A percentile compares a stretch with the other conserved stretches of the same genome.
phyloP scores from a whole-genome alignment of 495 filamentous ascomycete species.

The Daldinia bambusicola region DNA sequence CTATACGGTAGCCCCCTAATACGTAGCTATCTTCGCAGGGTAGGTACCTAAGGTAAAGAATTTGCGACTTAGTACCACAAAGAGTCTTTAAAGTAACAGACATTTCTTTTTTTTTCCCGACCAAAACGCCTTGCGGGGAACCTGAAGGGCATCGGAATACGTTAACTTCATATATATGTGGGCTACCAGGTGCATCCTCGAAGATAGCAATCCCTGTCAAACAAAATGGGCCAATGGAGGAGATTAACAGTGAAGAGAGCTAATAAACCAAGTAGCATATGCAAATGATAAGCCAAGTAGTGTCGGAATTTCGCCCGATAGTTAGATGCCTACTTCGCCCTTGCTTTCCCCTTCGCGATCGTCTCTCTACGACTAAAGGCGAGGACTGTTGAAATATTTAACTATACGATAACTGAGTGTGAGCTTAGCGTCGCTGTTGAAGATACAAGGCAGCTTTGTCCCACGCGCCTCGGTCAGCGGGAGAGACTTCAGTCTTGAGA shows the following conservation, averaged over 20 bases:
- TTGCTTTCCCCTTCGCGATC: background rate
- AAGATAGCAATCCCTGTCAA: conserved; percentile 10
- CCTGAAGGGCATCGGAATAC: conserved; percentile 14
- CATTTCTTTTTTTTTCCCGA: conserved; percentile 23
- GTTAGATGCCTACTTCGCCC: background rate
- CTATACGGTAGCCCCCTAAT: background rate
- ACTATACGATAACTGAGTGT: background rate
- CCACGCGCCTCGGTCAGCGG: conserved; percentile 68
- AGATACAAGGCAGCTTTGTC: conserved; percentile 74
- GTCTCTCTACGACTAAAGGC: background rate
- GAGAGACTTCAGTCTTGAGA: conserved; percentile 66
- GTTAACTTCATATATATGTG: conserved; percentile 10
- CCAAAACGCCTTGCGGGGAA: conserved; percentile 37
- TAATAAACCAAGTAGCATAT: conserved; percentile 27
- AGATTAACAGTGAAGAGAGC: background rate
- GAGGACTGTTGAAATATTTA: conserved; percentile 1
- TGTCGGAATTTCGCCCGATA: conserved; percentile 2
- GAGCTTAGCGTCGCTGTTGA: conserved; percentile 42
- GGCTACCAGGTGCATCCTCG: background rate
- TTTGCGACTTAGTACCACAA: background rate
- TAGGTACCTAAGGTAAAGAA: background rate
- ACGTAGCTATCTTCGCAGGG: background rate
- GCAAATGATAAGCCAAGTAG: conserved; percentile 15
- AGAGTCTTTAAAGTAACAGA: conserved; percentile 1
- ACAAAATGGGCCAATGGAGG: background rate